Conservation (phyloP, 306 rosid genomes). For the Lathyrus aphaca region DNA sequence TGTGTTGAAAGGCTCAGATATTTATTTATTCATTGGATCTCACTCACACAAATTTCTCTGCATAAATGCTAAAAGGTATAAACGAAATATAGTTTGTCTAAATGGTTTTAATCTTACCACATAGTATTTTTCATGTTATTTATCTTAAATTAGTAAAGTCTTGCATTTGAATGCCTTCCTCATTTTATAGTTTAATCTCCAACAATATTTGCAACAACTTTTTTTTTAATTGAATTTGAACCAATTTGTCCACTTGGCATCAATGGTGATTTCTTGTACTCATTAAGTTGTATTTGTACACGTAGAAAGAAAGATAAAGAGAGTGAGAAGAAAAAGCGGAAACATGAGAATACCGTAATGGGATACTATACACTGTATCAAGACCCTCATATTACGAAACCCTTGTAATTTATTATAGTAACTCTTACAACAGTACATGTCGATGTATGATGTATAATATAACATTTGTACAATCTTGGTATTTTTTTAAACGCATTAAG, state of each 20-base stretch:
- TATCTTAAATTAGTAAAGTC: slow-evolving; percentile 10
- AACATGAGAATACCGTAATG: no score
- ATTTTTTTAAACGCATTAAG: slow-evolving; percentile 25
- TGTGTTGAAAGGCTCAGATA: slow-evolving; percentile 56
- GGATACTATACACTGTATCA: no score
- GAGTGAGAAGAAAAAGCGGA: no score
- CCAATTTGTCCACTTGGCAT: slow-evolving; percentile 6
- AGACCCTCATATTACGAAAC: no score
- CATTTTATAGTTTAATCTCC: slow-evolving; percentile 28
- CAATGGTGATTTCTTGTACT: slow-evolving; percentile 4
- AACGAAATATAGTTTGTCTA: slow-evolving; percentile 20
- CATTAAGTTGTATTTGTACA: slow-evolving; percentile 5
- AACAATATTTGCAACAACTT: neutral
- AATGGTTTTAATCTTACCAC: slow-evolving; percentile 20
- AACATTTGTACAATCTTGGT: slow-evolving; percentile 11
- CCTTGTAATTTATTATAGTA: no score
- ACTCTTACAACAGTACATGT: neutral
- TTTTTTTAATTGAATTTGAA: neutral
- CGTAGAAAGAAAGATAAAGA: no score
- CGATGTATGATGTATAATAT: slow-evolving; percentile 28
- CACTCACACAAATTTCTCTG: slow-evolving; percentile 85
- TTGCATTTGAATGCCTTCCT: slow-evolving; percentile 9
- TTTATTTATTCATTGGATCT: slow-evolving; percentile 83
- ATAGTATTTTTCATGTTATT: slow-evolving; percentile 3
- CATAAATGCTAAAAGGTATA: slow-evolving; percentile 78